A percentile compares a stretch with the other conserved stretches of the same genome.
Evolutionary conservation across 1,139 yeast genomes (phyloP).

Genomic region (Taphrina confusa): DNA sequence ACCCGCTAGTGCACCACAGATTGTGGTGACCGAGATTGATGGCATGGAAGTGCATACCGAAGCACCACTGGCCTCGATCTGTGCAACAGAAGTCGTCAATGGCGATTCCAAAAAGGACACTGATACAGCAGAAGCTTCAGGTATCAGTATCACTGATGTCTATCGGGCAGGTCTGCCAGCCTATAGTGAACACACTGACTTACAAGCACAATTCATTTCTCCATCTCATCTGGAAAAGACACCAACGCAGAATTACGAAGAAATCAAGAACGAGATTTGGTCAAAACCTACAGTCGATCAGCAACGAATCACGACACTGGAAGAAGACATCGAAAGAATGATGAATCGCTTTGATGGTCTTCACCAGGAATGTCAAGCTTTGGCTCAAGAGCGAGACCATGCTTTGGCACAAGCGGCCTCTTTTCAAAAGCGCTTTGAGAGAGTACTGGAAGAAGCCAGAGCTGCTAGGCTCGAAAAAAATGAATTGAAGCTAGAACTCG

Average conservation of each 20-base stretch:
- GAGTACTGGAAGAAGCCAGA: slow-evolving; percentile 20
- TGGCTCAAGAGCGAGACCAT: slow-evolving; percentile 15
- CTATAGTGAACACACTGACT: too few relatives aligned
- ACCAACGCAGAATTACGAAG: background rate
- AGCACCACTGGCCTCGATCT: background rate
- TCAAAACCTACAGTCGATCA: slow-evolving; percentile 7
- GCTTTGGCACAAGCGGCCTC: slow-evolving; percentile 2
- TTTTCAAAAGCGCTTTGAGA: slow-evolving; percentile 21
- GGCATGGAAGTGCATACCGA: slow-evolving; percentile 31
- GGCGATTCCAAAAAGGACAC: background rate
- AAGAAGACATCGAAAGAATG: slow-evolving; percentile 29
- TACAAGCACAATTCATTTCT: slow-evolving; percentile 20
- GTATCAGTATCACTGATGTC: background rate
- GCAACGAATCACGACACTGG: slow-evolving; percentile 8
- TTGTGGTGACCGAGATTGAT: slow-evolving; percentile 21
- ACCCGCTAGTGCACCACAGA: slow-evolving; percentile 2
- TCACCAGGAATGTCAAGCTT: slow-evolving; percentile 22
- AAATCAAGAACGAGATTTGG: slow-evolving; percentile 10
- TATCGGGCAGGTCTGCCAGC: background rate
- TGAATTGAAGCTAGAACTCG: slow-evolving; percentile 23
- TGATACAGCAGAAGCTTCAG: background rate
- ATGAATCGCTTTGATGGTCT: slow-evolving; percentile 28
- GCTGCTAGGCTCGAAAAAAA: slow-evolving; percentile 1
- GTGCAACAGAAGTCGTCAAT: background rate
- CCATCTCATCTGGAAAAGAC: slow-evolving; percentile 18